Conservation (phyloP, 1,284 basidiomycete species). For the Abortiporus biennis region DNA sequence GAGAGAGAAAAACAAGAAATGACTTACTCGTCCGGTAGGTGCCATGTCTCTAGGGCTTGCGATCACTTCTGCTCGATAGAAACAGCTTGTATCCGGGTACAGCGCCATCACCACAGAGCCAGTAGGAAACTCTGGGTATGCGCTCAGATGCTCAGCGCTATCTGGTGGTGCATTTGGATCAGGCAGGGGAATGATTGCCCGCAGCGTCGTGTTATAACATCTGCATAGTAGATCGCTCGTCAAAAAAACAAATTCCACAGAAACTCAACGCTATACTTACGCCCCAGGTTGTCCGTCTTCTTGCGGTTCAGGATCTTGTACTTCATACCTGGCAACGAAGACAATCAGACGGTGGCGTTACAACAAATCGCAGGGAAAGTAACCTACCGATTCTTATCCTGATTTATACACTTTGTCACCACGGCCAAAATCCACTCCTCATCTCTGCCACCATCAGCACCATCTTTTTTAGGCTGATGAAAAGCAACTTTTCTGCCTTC, state of each 20-base stretch:
- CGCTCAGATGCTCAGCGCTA: conserved; percentile 55
- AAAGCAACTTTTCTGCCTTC: conserved; percentile 75
- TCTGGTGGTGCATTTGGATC: conserved; percentile 55
- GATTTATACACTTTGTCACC: conserved; percentile 60
- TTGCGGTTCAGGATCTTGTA: conserved; percentile 75
- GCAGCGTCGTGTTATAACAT: conserved; percentile 61
- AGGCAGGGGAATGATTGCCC: conserved; percentile 70
- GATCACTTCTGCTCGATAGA: conserved; percentile 78
- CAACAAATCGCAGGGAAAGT: neutral
- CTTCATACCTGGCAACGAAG: conserved; percentile 58
- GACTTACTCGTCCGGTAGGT: conserved; percentile 41
- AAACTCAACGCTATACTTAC: conserved; percentile 33
- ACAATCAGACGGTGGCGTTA: neutral
- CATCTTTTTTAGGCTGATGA: conserved; percentile 51
- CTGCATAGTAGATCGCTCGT: conserved; percentile 26
- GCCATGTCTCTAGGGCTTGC: conserved; percentile 54
- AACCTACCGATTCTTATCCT: conserved; percentile 59
- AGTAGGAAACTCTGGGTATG: conserved; percentile 65
- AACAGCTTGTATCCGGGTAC: conserved; percentile 82
- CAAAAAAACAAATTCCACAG: conserved; percentile 4
- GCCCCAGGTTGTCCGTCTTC: conserved; percentile 68
- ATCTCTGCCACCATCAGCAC: conserved; percentile 41
- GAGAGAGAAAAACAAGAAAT: conserved; percentile 5
- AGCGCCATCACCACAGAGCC: conserved; percentile 74
- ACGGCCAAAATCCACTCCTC: conserved; percentile 79